phyloP scores from a whole-genome alignment of 768 basidiomycete genomes.

The Neoboletus brunneissimus region DNA sequence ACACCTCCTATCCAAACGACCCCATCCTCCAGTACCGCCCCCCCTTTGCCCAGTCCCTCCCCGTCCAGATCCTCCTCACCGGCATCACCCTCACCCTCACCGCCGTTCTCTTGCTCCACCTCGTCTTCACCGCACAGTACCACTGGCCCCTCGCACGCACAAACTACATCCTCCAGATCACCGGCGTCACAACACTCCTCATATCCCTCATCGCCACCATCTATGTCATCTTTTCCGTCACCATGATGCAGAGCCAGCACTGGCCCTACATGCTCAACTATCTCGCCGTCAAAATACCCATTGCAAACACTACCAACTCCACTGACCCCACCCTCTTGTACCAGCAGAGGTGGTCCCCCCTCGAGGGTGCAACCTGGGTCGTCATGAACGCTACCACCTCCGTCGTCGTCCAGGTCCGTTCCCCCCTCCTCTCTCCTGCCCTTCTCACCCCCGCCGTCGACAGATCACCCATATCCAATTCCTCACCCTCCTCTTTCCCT shows the following conservation, averaged over 20 bases:
- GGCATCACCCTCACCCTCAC: constrained; percentile 85
- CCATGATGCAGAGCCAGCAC: constrained; percentile 57
- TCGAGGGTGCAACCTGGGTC: constrained; percentile 75
- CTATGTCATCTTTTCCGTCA: constrained; percentile 63
- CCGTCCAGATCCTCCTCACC: constrained; percentile 84
- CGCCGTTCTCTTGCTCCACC: constrained; percentile 82
- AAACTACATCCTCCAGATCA: constrained; percentile 89
- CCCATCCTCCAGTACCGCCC: constrained; percentile 81
- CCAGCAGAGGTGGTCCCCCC: constrained; percentile 53
- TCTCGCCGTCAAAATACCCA: constrained; percentile 67
- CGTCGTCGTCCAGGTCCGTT: constrained; percentile 77
- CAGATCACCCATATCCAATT: constrained; percentile 98
- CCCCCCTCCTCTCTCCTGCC: background rate
- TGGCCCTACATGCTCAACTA: constrained; percentile 99
- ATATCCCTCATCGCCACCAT: constrained; percentile 75
- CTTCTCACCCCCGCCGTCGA: background rate
- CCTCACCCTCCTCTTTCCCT: constrained; percentile 91
- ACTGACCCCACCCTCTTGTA: constrained; percentile 27
- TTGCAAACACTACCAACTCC: constrained; percentile 14
- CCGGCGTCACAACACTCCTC: constrained; percentile 77
- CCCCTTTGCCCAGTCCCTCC: constrained; percentile 80
- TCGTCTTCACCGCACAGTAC: constrained; percentile 93
- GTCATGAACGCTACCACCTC: constrained; percentile 85
- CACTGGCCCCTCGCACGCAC: constrained; percentile 92
- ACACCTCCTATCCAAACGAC: constrained; percentile 38